These are phyloP conservation scores for Botrytis cinerea DNA, from an alignment of 2,329 filamentous ascomycete species.

Conservation along the genomic window DNA sequence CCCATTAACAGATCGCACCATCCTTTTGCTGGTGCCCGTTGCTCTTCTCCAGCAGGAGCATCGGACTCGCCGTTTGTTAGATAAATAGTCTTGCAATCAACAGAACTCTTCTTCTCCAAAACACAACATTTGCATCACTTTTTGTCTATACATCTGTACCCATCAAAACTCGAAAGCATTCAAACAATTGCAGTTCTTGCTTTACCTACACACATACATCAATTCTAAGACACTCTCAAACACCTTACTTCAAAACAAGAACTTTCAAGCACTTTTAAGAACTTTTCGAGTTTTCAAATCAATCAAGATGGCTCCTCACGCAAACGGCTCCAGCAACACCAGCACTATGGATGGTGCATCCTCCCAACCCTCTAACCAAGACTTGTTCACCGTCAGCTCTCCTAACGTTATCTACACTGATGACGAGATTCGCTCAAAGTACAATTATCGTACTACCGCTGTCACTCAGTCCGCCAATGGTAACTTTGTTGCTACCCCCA, in stretches of 20 bases:
- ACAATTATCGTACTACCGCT: conserved; percentile 92
- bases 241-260: conserved; percentile 23
- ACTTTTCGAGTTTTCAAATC: conserved; percentile 29
- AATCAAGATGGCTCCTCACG: conserved; percentile 88
- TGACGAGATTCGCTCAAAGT: conserved; percentile 85
- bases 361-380: conserved; percentile 47
- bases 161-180: conserved; percentile 33
- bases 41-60: conserved; percentile 85
- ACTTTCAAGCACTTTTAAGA: conserved; percentile 22
- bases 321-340: conserved; percentile 61
- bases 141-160: conserved; percentile 22
- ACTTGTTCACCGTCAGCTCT: conserved; percentile 84
- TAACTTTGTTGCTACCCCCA: conserved; percentile 79
- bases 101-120: conserved; percentile 22
- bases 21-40: conserved; percentile 95
- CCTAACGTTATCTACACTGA: conserved; percentile 92
- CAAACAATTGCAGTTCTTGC: conserved; percentile 25
- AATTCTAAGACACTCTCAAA: conserved; percentile 17
- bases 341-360: conserved; percentile 58
- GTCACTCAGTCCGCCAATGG: conserved; percentile 69
- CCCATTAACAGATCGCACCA: conserved; percentile 71
- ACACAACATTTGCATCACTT: conserved; percentile 23
- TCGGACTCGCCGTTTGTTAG: conserved; percentile 63
- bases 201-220: conserved; percentile 24
- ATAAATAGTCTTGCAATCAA: conserved; percentile 46